phyloP scores from a whole-genome alignment of 768 basidiomycete species.

The Neoboletus brunneissimus region DNA sequence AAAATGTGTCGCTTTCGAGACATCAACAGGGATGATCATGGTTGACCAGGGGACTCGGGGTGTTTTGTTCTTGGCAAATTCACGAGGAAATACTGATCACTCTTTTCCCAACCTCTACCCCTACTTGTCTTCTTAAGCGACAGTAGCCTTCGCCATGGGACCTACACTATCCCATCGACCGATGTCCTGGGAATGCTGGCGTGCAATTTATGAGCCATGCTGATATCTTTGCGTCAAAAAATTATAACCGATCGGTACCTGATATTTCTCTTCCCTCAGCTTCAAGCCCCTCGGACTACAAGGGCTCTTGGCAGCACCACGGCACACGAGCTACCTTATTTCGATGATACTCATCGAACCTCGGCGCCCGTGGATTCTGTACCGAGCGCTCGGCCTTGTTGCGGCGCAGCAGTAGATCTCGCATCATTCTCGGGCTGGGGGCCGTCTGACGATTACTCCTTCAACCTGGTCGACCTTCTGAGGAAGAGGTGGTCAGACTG shows the following conservation, averaged over 20 bases:
- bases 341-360: slow-evolving; percentile 83
- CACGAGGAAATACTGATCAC: slow-evolving; percentile 40
- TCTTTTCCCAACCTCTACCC: slow-evolving; percentile 48
- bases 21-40: slow-evolving; percentile 59
- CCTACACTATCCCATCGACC: slow-evolving; percentile 60
- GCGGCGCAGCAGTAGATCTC: slow-evolving; percentile 34
- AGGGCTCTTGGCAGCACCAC: slow-evolving; percentile 50
- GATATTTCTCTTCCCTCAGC: not conserved
- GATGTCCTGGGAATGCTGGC: slow-evolving; percentile 59
- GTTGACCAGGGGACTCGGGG: slow-evolving; percentile 76
- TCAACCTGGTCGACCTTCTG: slow-evolving; percentile 30
- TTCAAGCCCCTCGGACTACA: not conserved
- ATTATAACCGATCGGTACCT: slow-evolving; percentile 74
- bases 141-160: slow-evolving; percentile 57
- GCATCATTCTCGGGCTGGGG: slow-evolving; percentile 41
- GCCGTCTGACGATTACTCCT: slow-evolving; percentile 47
- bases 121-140: slow-evolving; percentile 58
- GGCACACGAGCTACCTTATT: slow-evolving; percentile 69
- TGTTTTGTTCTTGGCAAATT: slow-evolving; percentile 17
- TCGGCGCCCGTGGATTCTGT: slow-evolving; percentile 72
- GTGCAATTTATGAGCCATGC: slow-evolving; percentile 62
- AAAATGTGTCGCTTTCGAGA: not conserved
- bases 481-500: slow-evolving; percentile 44
- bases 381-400: slow-evolving; percentile 68
- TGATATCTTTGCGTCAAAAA: slow-evolving; percentile 64